These are phyloP conservation scores for Karstenula rhodostoma DNA, from an alignment of 2,329 filamentous ascomycete genomes.

Conservation along the genomic window DNA sequence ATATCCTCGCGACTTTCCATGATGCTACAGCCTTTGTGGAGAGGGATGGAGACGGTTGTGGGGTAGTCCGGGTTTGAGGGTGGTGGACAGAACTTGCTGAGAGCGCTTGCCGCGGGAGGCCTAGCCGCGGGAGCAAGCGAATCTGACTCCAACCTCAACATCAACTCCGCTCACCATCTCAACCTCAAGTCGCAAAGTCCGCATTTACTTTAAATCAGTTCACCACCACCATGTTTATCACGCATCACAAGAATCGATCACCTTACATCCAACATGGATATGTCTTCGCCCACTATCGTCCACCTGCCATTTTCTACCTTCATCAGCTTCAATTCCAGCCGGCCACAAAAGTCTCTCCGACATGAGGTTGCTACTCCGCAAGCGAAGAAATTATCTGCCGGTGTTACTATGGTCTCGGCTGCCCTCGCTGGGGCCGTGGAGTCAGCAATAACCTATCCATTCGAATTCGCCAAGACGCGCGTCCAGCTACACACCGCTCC, in stretches of 20 bases:
- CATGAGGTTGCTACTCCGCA: not conserved
- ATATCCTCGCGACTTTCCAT: slow-evolving; percentile 15
- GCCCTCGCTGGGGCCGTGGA: slow-evolving; percentile 63
- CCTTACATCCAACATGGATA: slow-evolving; percentile 2
- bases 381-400: slow-evolving; percentile 17
- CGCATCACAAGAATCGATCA: not conserved
- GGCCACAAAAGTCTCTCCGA: slow-evolving; percentile 1
- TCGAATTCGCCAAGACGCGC: slow-evolving; percentile 47
- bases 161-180: slow-evolving; percentile 1
- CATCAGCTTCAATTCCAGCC: slow-evolving; percentile 5
- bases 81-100: not conserved
- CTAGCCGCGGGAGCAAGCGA: not conserved
- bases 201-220: not conserved
- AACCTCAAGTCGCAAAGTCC: not conserved
- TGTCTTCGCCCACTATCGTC: slow-evolving; percentile 5
- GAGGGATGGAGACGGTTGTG: slow-evolving; percentile 1
- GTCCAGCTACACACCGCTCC: slow-evolving; percentile 34
- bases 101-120: slow-evolving; percentile 2
- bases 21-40: not conserved
- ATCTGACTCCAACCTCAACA: slow-evolving; percentile 7
- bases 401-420: slow-evolving; percentile 57
- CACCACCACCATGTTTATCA: not conserved
- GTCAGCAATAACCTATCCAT: slow-evolving; percentile 57
- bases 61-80: not conserved
- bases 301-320: slow-evolving; percentile 1